Base-by-base conservation (phyloP, 345 rosid species). In the Combretum micranthum region DNA sequence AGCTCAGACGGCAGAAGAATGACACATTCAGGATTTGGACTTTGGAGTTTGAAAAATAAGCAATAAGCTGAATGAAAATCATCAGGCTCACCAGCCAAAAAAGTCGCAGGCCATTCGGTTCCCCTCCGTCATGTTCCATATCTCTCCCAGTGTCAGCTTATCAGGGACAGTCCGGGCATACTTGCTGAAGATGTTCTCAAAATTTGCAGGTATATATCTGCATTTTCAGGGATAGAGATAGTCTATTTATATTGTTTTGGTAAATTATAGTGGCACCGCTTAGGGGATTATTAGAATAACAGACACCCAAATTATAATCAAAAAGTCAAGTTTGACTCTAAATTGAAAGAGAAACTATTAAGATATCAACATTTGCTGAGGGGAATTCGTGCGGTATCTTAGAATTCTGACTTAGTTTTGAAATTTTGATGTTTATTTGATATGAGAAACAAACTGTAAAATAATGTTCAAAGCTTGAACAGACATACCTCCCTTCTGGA, bases 121-220 rank as follows among this genome's bases (percentile, higher is more conserved):
- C 52, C 85, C 96, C 60, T 91, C 74, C 0, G 96, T 91, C 96
- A 88, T 67, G 42, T 80, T 50, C 98, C 98, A 88, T 6, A 91
- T 25, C 72, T 91, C 96, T 58, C 77, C 60, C 1, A 76, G 37
- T 2, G 84, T 70, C 4, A 88, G 42, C 75, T 77, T 86, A 69
- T 86, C 78, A 0, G 90, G 92, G n/a, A 69, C 53, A 0, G 90
- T 86, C 0, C 53, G 67, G 0, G 88, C 90, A 49, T 85, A 82
- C 70, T 88, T 88, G 85, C 98, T 86, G 51, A 86, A 88, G 15
- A 80, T 76, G 71, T 71, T 66, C 70, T 88, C 96, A 2, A 91
- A 54, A 64, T 72, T 61, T 21, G 59, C 83, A 0, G 98, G 96
- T 39, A 56, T 56, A 18, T 60, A 85, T 70, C 95, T 88, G 72